Conservation (phyloP, 192 early-diverging fungal species). For the Allomyces arbusculus region DNA sequence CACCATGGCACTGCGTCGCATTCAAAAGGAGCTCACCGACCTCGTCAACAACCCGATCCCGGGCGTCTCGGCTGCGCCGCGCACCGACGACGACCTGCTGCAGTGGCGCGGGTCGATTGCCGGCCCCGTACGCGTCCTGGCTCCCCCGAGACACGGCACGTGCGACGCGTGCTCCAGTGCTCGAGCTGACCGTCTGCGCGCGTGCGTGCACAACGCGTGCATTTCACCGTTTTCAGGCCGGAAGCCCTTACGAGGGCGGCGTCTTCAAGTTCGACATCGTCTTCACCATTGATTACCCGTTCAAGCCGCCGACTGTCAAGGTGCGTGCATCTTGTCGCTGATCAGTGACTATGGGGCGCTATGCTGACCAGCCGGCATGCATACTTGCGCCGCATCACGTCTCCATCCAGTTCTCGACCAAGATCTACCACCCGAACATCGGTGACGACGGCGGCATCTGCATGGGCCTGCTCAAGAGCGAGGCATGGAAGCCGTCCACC, state of each 20-base stretch:
- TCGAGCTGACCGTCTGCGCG: background rate
- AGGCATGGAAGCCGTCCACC: conserved; percentile 71
- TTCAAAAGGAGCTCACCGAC: conserved; percentile 40
- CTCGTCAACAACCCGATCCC: conserved; percentile 35
- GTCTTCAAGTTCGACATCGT: conserved; percentile 43
- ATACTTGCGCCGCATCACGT: background rate
- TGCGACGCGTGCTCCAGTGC: background rate
- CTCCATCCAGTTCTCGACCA: conserved; percentile 53
- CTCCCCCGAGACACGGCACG: background rate
- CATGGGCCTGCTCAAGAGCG: conserved; percentile 48
- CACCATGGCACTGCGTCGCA: conserved; percentile 14
- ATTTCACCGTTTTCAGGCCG: conserved; percentile 11
- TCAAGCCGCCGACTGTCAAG: conserved; percentile 44
- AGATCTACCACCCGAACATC: conserved; percentile 65
- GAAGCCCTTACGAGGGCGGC: conserved; percentile 49
- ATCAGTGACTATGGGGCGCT: background rate
- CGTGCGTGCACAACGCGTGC: background rate
- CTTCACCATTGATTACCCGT: conserved; percentile 57
- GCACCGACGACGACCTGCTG: conserved; percentile 37
- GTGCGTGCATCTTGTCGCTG: conserved; percentile 12
- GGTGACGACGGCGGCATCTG: conserved; percentile 68
- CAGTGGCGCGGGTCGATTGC: conserved; percentile 36
- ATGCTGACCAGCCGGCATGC: background rate
- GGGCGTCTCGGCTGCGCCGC: conserved; percentile 27
- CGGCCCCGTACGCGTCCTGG: conserved; percentile 27